Conservation (phyloP, 352 stramenopile species). For the Phytophthora sojae region DNA sequence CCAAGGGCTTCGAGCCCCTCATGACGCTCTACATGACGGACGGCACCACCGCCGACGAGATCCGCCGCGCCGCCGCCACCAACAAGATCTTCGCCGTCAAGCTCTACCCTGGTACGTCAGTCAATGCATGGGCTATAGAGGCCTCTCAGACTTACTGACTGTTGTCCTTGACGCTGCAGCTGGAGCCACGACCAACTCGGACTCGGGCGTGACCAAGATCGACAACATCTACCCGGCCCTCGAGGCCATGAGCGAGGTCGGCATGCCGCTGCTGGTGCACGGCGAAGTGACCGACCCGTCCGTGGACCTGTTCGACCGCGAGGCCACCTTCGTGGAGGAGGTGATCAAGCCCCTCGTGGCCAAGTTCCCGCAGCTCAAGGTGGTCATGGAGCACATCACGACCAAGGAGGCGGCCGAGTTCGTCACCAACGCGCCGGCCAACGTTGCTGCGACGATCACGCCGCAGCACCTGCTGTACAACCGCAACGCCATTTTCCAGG, state of each 20-base stretch:
- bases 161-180: conserved; percentile 38
- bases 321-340: conserved; percentile 96
- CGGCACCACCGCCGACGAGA: conserved; percentile 96
- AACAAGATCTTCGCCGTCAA: conserved; percentile 96
- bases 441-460: conserved; percentile 98
- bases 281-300: conserved; percentile 95
- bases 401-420: conserved; percentile 97
- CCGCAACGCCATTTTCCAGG: conserved; percentile 94
- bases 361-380: conserved; percentile 95
- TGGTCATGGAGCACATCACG: conserved; percentile 99
- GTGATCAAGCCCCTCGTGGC: conserved; percentile 94
- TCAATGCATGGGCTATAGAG: background rate
- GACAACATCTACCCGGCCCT: conserved; percentile 93
- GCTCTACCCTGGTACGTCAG: conserved; percentile 93
- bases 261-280: conserved; percentile 97
- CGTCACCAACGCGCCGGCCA: conserved; percentile 86
- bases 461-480: conserved; percentile 99
- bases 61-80: conserved; percentile 89
- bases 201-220: conserved; percentile 97
- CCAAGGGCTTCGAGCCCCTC: conserved; percentile 90
- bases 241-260: conserved; percentile 73
- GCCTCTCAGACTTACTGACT: conserved; percentile 6
- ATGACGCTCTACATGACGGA: conserved; percentile 99
- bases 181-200: conserved; percentile 98
- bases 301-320: conserved; percentile 99